Evolutionary conservation across 257 asterid species (phyloP).

Genomic region (Solanum pennellii): DNA sequence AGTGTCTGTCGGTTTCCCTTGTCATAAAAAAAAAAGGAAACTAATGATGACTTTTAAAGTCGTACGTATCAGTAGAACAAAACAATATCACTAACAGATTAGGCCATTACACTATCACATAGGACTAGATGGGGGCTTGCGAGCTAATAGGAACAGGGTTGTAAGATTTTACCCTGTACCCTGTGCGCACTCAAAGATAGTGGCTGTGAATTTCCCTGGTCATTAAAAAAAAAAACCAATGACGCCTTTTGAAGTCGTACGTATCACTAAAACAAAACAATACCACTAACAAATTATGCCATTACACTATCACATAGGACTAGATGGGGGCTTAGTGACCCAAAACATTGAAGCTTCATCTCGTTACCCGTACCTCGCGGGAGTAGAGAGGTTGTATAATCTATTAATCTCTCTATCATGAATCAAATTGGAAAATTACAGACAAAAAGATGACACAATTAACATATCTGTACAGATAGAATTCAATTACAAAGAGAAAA

Average conservation of each 20-base stretch:
- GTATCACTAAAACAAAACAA: neutral
- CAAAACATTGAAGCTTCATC: neutral
- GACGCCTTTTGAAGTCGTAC: neutral
- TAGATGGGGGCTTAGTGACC: neutral
- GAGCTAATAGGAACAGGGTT: no score
- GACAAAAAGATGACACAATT: neutral
- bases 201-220: no score
- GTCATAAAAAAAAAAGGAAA: neutral
- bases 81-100: neutral
- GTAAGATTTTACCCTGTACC: no score
- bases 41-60: neutral
- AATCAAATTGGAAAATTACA: neutral
- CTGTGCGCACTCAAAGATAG: no score
- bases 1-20: rapidly evolving
- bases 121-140: neutral
- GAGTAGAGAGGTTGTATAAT: neutral
- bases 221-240: no score
- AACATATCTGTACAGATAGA: neutral
- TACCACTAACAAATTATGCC: no score
- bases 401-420: neutral
- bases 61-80: neutral
- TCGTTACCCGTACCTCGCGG: neutral
- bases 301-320: neutral
- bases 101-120: neutral
- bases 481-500: neutral